phyloP scores from a whole-genome alignment of 441 rosid species.

The Populus tomentosa region DNA sequence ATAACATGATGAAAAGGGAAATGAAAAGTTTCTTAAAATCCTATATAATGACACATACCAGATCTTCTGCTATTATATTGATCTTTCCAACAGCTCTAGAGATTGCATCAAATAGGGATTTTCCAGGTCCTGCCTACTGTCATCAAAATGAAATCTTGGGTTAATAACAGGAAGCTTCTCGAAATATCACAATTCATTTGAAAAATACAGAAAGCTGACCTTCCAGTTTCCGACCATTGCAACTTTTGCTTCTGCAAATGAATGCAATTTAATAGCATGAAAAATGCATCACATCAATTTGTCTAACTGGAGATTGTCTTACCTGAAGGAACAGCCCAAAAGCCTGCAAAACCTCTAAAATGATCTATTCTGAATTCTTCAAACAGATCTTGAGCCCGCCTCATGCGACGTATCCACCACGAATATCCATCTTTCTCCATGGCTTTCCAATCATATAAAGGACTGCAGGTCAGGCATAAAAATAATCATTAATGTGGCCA shows the following conservation, averaged over 20 bases:
- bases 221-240: conserved; percentile 86
- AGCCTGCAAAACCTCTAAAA: conserved; percentile 98
- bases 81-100: conserved; percentile 62
- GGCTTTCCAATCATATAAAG: conserved; percentile 89
- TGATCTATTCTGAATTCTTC: conserved; percentile 95
- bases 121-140: conserved; percentile 93
- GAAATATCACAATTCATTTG: conserved; percentile 16
- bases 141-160: conserved; percentile 35
- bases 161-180: conserved; percentile 18
- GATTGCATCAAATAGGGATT: conserved; percentile 80
- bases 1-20: background rate
- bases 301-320: conserved; percentile 26
- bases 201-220: conserved; percentile 40
- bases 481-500: conserved; percentile 12
- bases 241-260: conserved; percentile 73
- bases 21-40: background rate
- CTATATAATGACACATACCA: conserved; percentile 50
- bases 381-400: conserved; percentile 71
- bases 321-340: conserved; percentile 96
- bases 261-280: conserved; percentile 17
- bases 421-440: conserved; percentile 84
- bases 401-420: conserved; percentile 84
- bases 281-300: conserved; percentile 4
- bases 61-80: conserved; percentile 87
- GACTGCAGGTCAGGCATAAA: conserved; percentile 46